phyloP scores from a whole-genome alignment of 805 yeast species.

The Starmerella sp. region DNA sequence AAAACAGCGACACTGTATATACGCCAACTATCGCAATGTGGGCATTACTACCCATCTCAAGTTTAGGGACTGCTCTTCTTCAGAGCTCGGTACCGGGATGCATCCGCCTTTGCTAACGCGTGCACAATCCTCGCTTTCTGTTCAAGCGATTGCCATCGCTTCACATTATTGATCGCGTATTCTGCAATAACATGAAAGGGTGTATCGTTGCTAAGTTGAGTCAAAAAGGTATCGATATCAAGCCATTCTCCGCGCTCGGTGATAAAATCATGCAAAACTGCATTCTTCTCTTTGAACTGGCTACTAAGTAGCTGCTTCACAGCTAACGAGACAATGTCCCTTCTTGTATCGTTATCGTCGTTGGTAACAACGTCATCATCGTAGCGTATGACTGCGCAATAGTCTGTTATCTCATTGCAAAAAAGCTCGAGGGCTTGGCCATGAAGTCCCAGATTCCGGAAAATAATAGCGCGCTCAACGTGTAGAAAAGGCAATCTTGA shows the following conservation, averaged over 20 bases:
- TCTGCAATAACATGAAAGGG: constrained; percentile 9
- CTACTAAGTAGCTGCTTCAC: constrained; percentile 4
- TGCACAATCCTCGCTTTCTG: background rate
- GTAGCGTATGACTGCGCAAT: constrained; percentile 27
- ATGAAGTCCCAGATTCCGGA: constrained; percentile 28
- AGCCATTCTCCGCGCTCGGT: background rate
- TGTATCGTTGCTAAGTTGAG: background rate
- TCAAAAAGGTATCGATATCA: constrained; percentile 2
- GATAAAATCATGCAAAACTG: constrained; percentile 10
- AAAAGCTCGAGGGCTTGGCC: constrained; percentile 28
- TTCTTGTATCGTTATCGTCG: background rate
- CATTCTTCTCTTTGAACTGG: background rate
- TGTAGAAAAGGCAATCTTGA: constrained; percentile 22
- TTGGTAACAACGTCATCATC: background rate
- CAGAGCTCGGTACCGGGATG: background rate
- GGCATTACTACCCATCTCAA: no score
- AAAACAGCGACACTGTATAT: background rate
- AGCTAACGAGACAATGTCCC: constrained; percentile 7
- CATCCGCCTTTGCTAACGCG: background rate
- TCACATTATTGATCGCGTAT: background rate
- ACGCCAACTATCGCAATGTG: no score
- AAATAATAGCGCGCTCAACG: constrained; percentile 29
- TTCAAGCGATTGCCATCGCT: background rate
- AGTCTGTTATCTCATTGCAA: constrained; percentile 27
- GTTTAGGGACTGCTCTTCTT: background rate